phyloP scores from a whole-genome alignment of 2,329 filamentous ascomycete genomes.

The Aspergillus sp. region DNA sequence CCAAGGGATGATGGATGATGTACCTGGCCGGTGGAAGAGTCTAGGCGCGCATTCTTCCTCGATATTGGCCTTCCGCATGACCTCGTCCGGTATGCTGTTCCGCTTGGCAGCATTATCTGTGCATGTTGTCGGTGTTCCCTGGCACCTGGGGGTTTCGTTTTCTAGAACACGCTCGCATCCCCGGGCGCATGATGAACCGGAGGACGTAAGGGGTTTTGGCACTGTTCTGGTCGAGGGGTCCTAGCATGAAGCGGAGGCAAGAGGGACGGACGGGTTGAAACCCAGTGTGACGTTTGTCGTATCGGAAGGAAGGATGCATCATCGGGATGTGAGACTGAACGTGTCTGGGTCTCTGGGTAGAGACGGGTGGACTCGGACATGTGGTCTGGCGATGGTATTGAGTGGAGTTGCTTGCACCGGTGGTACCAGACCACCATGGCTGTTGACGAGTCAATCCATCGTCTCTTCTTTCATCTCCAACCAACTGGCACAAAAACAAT shows the following conservation, averaged over 20 bases:
- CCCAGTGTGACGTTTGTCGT: no score
- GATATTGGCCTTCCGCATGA: constrained; percentile 2
- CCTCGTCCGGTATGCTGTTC: not conserved
- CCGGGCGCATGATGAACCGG: not conserved
- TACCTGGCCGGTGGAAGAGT: constrained; percentile 1
- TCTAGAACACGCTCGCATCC: not conserved
- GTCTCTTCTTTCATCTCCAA: not conserved
- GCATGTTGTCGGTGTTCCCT: not conserved
- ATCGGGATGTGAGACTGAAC: not conserved
- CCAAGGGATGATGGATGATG: not conserved
- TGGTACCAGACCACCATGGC: no score
- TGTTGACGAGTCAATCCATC: no score
- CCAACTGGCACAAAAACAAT: not conserved
- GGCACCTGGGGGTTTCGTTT: not conserved
- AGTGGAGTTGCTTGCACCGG: not conserved
- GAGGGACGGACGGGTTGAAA: no score
- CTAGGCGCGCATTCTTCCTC: constrained; percentile 1
- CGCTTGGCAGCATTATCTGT: constrained; percentile 2
- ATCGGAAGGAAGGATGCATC: not conserved
- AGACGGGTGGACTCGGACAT: not conserved
- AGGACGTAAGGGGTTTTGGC: not conserved
- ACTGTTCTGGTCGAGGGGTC: not conserved
- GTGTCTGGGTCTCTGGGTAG: not conserved
- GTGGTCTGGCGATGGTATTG: not conserved
- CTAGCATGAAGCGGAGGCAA: no score